Conservation (phyloP, 1,139 yeast genomes). For the Hemisphaericaspora lyxosophila region DNA sequence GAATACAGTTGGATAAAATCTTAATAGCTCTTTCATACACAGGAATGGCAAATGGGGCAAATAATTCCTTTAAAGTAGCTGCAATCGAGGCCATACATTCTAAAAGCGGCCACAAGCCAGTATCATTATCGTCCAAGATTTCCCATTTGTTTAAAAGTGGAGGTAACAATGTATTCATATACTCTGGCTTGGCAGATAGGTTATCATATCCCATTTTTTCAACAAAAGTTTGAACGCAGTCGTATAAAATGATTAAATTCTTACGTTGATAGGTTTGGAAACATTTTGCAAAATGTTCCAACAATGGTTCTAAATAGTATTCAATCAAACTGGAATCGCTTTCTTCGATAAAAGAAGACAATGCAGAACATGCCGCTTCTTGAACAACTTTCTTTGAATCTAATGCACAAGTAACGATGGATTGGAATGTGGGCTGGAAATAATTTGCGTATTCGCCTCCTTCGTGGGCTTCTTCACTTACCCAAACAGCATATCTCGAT, state of each 20-base stretch:
- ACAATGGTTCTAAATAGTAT: constrained; percentile 48
- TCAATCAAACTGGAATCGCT: constrained; percentile 67
- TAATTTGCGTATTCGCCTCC: constrained; percentile 66
- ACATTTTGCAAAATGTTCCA: constrained; percentile 71
- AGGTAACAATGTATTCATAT: constrained; percentile 66
- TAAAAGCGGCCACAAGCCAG: constrained; percentile 84
- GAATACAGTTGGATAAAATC: constrained; percentile 67
- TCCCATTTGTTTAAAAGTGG: constrained; percentile 84
- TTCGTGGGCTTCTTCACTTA: constrained; percentile 60
- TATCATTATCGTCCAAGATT: constrained; percentile 67
- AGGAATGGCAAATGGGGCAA: constrained; percentile 87
- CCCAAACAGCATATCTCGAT: constrained; percentile 83
- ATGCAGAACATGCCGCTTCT: constrained; percentile 88
- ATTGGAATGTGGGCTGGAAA: constrained; percentile 74
- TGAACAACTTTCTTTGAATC: constrained; percentile 91
- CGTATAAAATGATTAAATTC: constrained; percentile 78
- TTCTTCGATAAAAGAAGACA: constrained; percentile 78
- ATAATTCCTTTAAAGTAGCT: constrained; percentile 77
- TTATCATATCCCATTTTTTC: constrained; percentile 65
- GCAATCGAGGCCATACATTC: constrained; percentile 94
- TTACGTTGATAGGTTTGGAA: constrained; percentile 77
- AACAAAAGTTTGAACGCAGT: constrained; percentile 88
- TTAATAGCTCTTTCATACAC: constrained; percentile 80
- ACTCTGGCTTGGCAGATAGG: constrained; percentile 54
- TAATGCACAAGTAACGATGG: constrained; percentile 70